Base-by-base conservation (phyloP, 805 yeast genomes). In the Wickerhamomyces subpelliculosus region DNA sequence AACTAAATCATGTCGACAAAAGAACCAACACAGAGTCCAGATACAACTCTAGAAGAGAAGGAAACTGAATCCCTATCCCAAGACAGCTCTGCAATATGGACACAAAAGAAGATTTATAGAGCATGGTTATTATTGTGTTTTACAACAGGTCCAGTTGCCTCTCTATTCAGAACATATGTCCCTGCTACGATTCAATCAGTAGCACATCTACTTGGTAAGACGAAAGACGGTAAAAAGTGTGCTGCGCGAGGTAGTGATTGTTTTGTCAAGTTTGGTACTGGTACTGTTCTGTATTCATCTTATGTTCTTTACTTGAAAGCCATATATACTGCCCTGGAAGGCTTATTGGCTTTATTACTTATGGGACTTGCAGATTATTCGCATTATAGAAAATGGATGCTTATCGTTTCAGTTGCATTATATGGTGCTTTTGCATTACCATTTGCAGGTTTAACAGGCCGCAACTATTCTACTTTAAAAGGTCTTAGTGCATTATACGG, bases 331-430 rank as follows among this genome's bases (percentile, higher is more conserved):
- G 57, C 67, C 0, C 8, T 62, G n/a, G 70, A 66, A 40, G 68
- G 68, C 2, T 32, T 61, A 2, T 39, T 64, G 3, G 55, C 70
- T 1, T 45, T 65, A 4, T 32, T 62, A 7, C 37, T 65, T 13
- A 63, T 64, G 67, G 64, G 67, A 2, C 47, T 64, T 43, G 70
- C 69, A 6, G 72, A 65, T 40, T 65, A 57, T 45, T 58, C 67
- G 14, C 55, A 60, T 37, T 60, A 59, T 38, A 52, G 63, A 23
- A 65, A 64, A 41, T 50, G 55, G 51, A 39, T 63, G 8, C 48
- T 65, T 34, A 50, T 62, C 23, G 49, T 48, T 3, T 57, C 65
- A 2, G 61, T 64, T 9, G 32, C 46, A 8, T 25, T 58, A 0
- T 65, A 56, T 44, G 70, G 70, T 1, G 27, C 46, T 0, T 38